A percentile compares a stretch with the other conserved stretches of the same genome.
Evolutionary conservation across 208 protist genomes (phyloP).

Genomic region (Trypanosomatidae sp.): DNA sequence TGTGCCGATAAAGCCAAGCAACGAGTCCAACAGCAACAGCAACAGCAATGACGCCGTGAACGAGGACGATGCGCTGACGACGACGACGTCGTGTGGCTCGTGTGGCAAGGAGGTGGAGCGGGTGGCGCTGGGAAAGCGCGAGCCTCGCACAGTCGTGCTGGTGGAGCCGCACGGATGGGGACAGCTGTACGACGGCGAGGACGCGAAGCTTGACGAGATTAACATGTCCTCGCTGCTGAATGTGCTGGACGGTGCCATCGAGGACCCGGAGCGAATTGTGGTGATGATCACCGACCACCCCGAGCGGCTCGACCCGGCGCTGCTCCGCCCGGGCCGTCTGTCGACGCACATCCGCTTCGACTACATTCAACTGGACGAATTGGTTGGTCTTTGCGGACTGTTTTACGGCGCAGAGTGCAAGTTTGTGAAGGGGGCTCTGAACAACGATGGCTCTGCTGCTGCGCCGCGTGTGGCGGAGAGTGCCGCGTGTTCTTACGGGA

Average conservation of each 20-base stretch:
- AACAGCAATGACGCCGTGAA: too few species aligned
- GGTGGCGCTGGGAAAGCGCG: too few species aligned
- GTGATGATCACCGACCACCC: conserved; percentile 30
- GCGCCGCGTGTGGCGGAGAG: too few species aligned
- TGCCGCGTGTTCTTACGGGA: too few species aligned
- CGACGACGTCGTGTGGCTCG: too few species aligned
- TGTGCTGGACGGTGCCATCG: conserved; percentile 20
- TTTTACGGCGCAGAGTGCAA: conserved; percentile 21
- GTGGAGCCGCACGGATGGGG: neutral
- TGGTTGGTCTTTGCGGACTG: conserved; percentile 16
- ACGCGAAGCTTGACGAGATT: conserved; percentile 6
- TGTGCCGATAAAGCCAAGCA: too few species aligned
- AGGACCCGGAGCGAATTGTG: conserved; percentile 25
- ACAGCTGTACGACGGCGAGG: neutral
- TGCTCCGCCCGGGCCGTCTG: conserved; percentile 25
- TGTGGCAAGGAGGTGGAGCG: too few species aligned
- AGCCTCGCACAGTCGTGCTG: neutral
- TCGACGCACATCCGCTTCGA: conserved; percentile 27
- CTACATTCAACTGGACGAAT: conserved; percentile 22
- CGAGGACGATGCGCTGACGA: neutral
- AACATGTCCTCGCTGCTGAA: conserved; percentile 24
- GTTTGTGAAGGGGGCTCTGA: too few species aligned
- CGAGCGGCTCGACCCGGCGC: conserved; percentile 25
- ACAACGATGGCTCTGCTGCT: too few species aligned
- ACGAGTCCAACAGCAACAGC: too few species aligned